Evolutionary conservation across 257 asterid genomes (phyloP).

Genomic region (Rubia yunnanensis): DNA sequence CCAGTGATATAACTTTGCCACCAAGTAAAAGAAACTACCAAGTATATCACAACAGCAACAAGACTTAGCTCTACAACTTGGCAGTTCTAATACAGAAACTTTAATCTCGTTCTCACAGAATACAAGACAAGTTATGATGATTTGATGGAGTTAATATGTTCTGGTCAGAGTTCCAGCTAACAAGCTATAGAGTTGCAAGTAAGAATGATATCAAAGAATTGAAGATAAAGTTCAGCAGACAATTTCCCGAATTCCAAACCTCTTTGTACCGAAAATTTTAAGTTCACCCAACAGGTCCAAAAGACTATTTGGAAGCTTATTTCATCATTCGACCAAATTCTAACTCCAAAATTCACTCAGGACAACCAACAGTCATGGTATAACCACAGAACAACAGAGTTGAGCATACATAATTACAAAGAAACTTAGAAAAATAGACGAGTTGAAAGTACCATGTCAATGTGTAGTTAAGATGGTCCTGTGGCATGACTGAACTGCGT

Average conservation of each 20-base stretch:
- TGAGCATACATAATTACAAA: neutral
- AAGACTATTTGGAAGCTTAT: neutral
- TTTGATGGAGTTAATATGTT: neutral
- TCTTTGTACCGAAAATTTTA: neutral
- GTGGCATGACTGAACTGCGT: conserved; percentile 91
- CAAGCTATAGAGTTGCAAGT: neutral
- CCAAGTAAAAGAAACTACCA: neutral
- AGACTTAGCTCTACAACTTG: neutral
- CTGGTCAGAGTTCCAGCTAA: neutral
- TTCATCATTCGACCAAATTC: neutral
- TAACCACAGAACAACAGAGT: neutral
- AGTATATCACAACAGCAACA: neutral
- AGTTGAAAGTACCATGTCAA: conserved; percentile 60
- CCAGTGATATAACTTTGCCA: neutral
- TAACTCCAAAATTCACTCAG: neutral
- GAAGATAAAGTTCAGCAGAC: neutral
- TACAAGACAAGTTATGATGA: neutral
- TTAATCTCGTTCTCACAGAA: neutral
- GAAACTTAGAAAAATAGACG: conserved; percentile 2
- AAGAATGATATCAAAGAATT: neutral
- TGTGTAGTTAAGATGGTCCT: conserved; percentile 80
- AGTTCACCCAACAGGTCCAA: too few species aligned
- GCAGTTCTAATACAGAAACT: neutral
- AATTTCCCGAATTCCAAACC: neutral
- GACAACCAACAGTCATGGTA: neutral